Evolutionary conservation across 805 yeast species (phyloP).

Genomic region (Ogataea siamensis): DNA sequence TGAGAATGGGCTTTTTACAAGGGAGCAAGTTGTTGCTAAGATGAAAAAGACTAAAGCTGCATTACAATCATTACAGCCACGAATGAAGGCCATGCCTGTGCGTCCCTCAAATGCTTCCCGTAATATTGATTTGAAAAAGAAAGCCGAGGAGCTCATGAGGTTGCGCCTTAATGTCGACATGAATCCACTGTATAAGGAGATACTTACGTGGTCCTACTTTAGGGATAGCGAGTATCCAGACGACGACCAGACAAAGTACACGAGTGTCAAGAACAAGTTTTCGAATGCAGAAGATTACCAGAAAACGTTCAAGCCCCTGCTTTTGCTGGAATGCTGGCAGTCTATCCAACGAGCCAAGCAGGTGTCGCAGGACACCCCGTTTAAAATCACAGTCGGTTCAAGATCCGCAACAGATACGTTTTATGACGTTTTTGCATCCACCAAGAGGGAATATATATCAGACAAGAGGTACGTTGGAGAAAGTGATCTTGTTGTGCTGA

Average conservation of each 20-base stretch:
- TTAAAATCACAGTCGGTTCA: conserved; percentile 69
- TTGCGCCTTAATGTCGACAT: conserved; percentile 73
- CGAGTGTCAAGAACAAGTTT: conserved; percentile 55
- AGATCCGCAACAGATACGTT: conserved; percentile 82
- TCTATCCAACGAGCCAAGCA: conserved; percentile 72
- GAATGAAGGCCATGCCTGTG: conserved; percentile 10
- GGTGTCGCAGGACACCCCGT: conserved; percentile 57
- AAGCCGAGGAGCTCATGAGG: conserved; percentile 76
- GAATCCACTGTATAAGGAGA: conserved; percentile 65
- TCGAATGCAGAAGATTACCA: conserved; percentile 62
- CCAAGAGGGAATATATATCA: conserved; percentile 48
- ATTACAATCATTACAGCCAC: conserved; percentile 30
- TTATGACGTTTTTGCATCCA: conserved; percentile 79
- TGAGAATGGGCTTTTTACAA: conserved; percentile 41
- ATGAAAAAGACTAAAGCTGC: conserved; percentile 27
- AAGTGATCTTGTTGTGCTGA: conserved; percentile 69
- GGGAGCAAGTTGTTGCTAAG: conserved; percentile 33
- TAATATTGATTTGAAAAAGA: conserved; percentile 43
- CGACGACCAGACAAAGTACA: conserved; percentile 37
- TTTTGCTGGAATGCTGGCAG: conserved; percentile 92
- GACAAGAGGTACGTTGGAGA: conserved; percentile 60
- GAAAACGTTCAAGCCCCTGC: conserved; percentile 69
- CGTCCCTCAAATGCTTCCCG: conserved; percentile 22
- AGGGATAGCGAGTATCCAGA: conserved; percentile 56
- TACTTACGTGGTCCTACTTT: conserved; percentile 77